These are phyloP conservation scores for Suillus lakei DNA, from an alignment of 768 basidiomycete genomes.

Conservation along the genomic window DNA sequence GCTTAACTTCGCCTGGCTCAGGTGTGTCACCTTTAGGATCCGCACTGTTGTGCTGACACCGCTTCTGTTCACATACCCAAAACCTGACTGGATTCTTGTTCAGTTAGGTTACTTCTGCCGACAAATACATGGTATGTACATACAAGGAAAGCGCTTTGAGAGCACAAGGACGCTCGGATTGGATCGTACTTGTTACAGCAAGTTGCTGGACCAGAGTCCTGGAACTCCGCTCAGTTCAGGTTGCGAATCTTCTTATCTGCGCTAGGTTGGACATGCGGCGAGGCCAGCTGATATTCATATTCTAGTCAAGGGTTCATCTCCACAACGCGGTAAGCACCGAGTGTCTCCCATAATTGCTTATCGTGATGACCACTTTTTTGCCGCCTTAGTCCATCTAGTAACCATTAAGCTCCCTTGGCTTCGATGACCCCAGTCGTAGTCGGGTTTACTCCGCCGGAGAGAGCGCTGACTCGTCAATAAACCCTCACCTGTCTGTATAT, in stretches of 20 bases:
- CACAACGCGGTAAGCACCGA: background rate
- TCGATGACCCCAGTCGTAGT: background rate
- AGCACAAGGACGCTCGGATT: background rate
- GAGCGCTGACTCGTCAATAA: background rate
- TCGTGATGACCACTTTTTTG: background rate
- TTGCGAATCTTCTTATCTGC: slow-evolving; percentile 4
- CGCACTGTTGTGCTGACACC: background rate
- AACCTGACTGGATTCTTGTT: background rate
- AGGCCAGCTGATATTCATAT: background rate
- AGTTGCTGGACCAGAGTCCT: background rate
- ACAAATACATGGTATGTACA: slow-evolving; percentile 4
- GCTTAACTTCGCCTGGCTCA: background rate
- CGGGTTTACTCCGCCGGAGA: background rate
- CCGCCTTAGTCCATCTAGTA: slow-evolving; percentile 1
- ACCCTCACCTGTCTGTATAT: too few species aligned
- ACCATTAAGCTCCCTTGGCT: background rate
- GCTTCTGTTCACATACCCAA: slow-evolving; percentile 4
- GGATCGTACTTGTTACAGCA: background rate
- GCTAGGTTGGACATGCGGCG: background rate
- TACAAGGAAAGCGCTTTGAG: background rate
- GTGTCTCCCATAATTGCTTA: slow-evolving; percentile 1
- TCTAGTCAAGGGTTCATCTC: background rate
- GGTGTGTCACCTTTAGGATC: background rate
- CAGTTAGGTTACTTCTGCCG: background rate
- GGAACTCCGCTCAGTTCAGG: slow-evolving; percentile 3